Evolutionary conservation across 805 yeast genomes (phyloP).

Genomic region (Saturnispora saitoi): DNA sequence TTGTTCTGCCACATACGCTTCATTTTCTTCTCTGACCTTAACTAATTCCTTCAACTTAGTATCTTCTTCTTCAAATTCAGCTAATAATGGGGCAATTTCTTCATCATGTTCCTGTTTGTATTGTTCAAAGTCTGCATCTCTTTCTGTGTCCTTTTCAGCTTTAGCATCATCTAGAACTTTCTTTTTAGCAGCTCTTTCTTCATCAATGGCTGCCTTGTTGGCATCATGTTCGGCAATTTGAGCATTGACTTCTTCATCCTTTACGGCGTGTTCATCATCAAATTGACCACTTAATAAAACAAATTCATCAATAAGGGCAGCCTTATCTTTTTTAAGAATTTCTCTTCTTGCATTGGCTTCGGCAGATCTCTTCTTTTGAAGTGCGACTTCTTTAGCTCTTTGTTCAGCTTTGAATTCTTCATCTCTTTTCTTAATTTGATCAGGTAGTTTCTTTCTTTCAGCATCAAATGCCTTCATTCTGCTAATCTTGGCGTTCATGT

Average conservation of each 20-base stretch:
- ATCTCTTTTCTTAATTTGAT: conserved; percentile 34
- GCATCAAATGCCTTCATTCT: conserved; percentile 56
- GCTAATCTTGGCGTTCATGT: conserved; percentile 58
- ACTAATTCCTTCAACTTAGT: conserved; percentile 42
- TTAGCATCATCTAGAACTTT: conserved; percentile 37
- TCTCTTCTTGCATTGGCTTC: conserved; percentile 34
- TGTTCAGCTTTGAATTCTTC: conserved; percentile 31
- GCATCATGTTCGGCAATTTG: conserved; percentile 33
- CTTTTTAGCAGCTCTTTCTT: conserved; percentile 36
- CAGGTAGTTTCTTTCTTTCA: conserved; percentile 32
- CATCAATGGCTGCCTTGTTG: conserved; percentile 33
- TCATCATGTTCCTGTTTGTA: conserved; percentile 47
- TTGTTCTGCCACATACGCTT: conserved; percentile 38
- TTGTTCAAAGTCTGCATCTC: conserved; percentile 37
- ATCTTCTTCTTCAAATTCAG: conserved; percentile 42
- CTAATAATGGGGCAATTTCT: conserved; percentile 45
- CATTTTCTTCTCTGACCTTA: conserved; percentile 39
- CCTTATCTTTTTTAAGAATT: conserved; percentile 41
- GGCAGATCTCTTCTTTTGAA: conserved; percentile 26
- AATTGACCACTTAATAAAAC: conserved; percentile 26
- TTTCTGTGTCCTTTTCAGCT: conserved; percentile 34
- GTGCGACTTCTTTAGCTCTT: conserved; percentile 30
- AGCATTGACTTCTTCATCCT: conserved; percentile 34
- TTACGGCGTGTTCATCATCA: conserved; percentile 31
- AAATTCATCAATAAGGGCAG: conserved; percentile 38